Base-by-base conservation (phyloP, 306 rosid species). In the Rosa persica region DNA sequence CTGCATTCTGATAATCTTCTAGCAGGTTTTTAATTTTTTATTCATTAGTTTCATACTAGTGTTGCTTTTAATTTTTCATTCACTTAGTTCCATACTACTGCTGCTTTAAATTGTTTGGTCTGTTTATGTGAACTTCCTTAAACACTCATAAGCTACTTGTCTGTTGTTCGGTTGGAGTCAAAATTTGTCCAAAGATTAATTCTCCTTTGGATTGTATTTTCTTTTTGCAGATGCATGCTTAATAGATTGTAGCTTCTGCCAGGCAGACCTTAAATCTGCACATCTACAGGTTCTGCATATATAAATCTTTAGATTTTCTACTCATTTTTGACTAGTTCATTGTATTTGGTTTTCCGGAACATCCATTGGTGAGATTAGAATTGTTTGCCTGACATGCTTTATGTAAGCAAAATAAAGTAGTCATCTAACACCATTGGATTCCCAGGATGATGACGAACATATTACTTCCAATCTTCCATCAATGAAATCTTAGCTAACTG, bases 191-290 rank as follows among this genome's bases (percentile, higher is more conserved):
- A 52, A 34, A 64, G 11, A 13, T 19, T 40, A 39, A 40, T 57
- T 55, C 43, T 39, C 9, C 52, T 15, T 73, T 15, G 16, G 13
- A 55, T 43, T 19, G 4, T 65, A 19, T 76, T 47, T 78, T 47
- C 36, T 70, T 79, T 79, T 77, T 84, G 85, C 93, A 94, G 98
- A 92, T 89, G 91, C 98, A 60, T 92, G 95, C 81, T 90, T 94
- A 81, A 75, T 88, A 58, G 86, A 85, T 78, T 86, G 89, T 81
- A 94, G 98, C 90, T 94, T 94, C 85, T 94, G 93, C 23, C 97
- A 91, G 82, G 98, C 98, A 76, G 97, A 94, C 80, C 88, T 94
- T 60, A 92, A 97, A 62, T 85, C 95, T 83, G 98, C 98, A 75
- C 98, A 94, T 81, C 84, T 94, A 72, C 98, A 94, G 98, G 98